Conservation (phyloP, 257 asterid species). For the Nicotiana noctiflora region DNA sequence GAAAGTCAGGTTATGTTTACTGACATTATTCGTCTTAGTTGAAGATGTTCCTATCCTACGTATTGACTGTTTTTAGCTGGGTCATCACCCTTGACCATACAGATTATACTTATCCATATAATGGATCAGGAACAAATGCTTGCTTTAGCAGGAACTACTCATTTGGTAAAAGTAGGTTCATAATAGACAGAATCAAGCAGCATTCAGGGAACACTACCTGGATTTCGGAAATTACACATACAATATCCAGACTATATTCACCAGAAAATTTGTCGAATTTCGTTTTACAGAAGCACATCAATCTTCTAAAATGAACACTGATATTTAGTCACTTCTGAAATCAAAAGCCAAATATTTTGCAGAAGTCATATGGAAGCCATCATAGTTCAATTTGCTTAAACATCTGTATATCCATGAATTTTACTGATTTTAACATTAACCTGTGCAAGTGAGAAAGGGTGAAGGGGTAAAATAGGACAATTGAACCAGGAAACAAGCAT, state of each 20-base stretch:
- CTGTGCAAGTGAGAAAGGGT: no score
- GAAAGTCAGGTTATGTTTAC: no score
- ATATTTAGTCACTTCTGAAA: background rate
- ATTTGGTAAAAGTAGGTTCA: background rate
- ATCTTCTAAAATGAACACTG: background rate
- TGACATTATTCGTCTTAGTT: no score
- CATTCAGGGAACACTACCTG: background rate
- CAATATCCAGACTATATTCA: background rate
- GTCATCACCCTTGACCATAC: no score
- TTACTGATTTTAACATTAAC: no score
- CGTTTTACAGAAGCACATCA: background rate
- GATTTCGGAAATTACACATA: background rate
- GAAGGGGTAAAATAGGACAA: background rate
- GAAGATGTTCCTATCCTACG: no score
- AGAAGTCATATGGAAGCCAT: background rate
- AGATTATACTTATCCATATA: no score
- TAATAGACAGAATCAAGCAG: background rate
- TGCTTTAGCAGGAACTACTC: background rate
- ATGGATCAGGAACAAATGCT: no score
- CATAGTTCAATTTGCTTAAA: background rate
- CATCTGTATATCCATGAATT: no score
- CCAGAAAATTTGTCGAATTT: background rate
- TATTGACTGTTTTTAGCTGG: no score
- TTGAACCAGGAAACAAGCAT: background rate
- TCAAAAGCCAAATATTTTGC: background rate